A percentile compares a stretch with the other conserved stretches of the same genome.
Evolutionary conservation across 2,329 filamentous ascomycete species (phyloP).

Genomic region (Aspergillus ibericus): DNA sequence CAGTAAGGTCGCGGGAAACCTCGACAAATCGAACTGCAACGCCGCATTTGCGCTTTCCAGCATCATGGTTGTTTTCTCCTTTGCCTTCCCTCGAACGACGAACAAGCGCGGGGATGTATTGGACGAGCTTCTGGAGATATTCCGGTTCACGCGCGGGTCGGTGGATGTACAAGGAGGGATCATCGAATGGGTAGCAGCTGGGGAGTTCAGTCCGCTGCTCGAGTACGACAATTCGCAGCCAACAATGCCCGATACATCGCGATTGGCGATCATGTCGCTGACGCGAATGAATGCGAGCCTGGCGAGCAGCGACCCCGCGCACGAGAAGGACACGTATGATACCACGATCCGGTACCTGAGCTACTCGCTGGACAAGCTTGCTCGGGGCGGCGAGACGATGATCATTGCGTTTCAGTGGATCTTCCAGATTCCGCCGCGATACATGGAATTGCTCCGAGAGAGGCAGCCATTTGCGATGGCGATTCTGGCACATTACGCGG

Average conservation of each 20-base stretch:
- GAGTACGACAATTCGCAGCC: slow-evolving; percentile 21
- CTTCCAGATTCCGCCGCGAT: slow-evolving; percentile 61
- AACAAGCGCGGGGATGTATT: slow-evolving; percentile 17
- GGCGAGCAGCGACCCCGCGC: slow-evolving; percentile 19
- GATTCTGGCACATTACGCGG: slow-evolving; percentile 46
- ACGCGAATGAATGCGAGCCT: slow-evolving; percentile 27
- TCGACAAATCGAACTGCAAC: slow-evolving; percentile 33
- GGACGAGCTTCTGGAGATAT: slow-evolving; percentile 33
- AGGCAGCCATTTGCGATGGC: slow-evolving; percentile 44
- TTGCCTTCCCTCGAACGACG: slow-evolving; percentile 27
- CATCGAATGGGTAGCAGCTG: slow-evolving; percentile 24
- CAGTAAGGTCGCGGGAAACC: slow-evolving; percentile 16
- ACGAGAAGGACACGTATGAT: slow-evolving; percentile 30
- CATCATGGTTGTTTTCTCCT: slow-evolving; percentile 37
- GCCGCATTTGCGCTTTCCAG: slow-evolving; percentile 38
- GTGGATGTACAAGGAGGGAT: slow-evolving; percentile 26
- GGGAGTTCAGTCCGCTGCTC: slow-evolving; percentile 30
- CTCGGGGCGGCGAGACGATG: slow-evolving; percentile 30
- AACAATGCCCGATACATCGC: slow-evolving; percentile 39
- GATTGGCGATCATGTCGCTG: slow-evolving; percentile 29
- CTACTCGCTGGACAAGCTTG: slow-evolving; percentile 28
- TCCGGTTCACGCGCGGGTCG: slow-evolving; percentile 33
- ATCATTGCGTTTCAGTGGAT: slow-evolving; percentile 55
- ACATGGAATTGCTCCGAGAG: slow-evolving; percentile 49
- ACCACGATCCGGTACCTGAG: slow-evolving; percentile 29